Evolutionary conservation across 1,284 basidiomycete species (phyloP), one percentile per base, ranked within the genome.

Genomic region (Phylloporus gajari): DNA sequence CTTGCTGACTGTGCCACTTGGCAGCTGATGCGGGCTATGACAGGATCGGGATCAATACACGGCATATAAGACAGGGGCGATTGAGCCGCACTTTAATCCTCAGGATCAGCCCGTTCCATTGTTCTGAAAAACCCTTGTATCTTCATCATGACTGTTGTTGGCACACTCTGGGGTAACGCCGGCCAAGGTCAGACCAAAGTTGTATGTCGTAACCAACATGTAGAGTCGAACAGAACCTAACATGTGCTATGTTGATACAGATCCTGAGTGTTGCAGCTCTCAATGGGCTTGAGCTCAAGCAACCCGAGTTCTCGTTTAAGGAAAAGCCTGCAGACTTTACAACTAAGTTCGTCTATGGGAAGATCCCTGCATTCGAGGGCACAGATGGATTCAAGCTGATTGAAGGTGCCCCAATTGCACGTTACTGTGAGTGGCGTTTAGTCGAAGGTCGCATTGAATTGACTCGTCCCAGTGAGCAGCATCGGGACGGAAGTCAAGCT

Each of bases 371-470:
- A 46, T 88, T 92, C 73, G 87, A 89, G 80, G 84, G 81, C 65
- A 76, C 82, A 44, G 88, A 90, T 73, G 89, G 89, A 72, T 85
- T 87, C 80, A 80, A 79, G 73, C 78, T 92, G 68, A 81, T 81
- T 71, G 91, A 92, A 85, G 84, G 84, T 32, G 80, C 83, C 69
- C 85, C 91, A 74, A 91, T 92, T 75, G 86, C 89, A 32, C 86
- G 85, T 72, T 90, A 91, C 82, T 79, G 90, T 91, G 79, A 85
- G 89, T 88, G 5, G 5, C 32, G 8, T 40, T 40, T 8, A 13
- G 23, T 17, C 11, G 21, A 38, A 3, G 5, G n/a, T n/a, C 8
- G 48, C 27, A 21, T 6, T 23, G 19, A 8, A 60, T 44, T 40
- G 15, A 30, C 21, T 21, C 13, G 11, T 21, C 19, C 17, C 15